These are phyloP conservation scores for Debaryomyces coudertii DNA, from an alignment of 1,139 yeast genomes.

Conservation along the genomic window DNA sequence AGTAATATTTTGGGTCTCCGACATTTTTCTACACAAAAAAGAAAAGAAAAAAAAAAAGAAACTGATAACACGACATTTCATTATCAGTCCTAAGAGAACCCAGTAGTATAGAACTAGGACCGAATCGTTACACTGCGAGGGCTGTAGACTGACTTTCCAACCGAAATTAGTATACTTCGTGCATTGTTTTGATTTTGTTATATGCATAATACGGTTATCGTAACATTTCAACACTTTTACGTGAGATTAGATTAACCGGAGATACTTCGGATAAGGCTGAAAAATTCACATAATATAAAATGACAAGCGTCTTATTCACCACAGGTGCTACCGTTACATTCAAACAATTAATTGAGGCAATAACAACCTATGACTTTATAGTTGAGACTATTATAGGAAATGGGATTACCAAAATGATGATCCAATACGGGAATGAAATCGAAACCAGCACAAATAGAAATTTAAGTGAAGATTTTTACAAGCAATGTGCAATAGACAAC, in stretches of 20 bases:
- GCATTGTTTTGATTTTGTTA: too few species aligned
- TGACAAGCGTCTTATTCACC: slow-evolving; percentile 52
- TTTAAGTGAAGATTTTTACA: slow-evolving; percentile 29
- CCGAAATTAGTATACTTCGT: too few species aligned
- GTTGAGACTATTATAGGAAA: slow-evolving; percentile 30
- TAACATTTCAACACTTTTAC: background rate
- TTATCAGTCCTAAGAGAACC: background rate
- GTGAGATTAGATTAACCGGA: background rate
- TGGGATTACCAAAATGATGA: slow-evolving; percentile 45
- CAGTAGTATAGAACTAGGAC: background rate
- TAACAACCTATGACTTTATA: slow-evolving; percentile 37
- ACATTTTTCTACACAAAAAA: slow-evolving; percentile 6
- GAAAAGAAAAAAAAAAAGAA: slow-evolving; percentile 4
- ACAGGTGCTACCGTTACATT: slow-evolving; percentile 91
- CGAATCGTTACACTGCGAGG: background rate
- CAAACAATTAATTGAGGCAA: slow-evolving; percentile 49
- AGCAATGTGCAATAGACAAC: slow-evolving; percentile 17
- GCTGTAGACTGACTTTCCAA: too few species aligned
- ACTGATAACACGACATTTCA: slow-evolving; percentile 8
- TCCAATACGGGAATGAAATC: slow-evolving; percentile 73
- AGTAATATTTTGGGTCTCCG: slow-evolving; percentile 6
- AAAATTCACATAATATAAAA: slow-evolving; percentile 8
- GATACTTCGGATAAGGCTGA: slow-evolving; percentile 3
- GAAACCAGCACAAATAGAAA: slow-evolving; percentile 24
- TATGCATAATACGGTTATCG: background rate